phyloP scores from a whole-genome alignment of 2,329 filamentous ascomycete genomes.

The Ceratocystis cubensis region DNA sequence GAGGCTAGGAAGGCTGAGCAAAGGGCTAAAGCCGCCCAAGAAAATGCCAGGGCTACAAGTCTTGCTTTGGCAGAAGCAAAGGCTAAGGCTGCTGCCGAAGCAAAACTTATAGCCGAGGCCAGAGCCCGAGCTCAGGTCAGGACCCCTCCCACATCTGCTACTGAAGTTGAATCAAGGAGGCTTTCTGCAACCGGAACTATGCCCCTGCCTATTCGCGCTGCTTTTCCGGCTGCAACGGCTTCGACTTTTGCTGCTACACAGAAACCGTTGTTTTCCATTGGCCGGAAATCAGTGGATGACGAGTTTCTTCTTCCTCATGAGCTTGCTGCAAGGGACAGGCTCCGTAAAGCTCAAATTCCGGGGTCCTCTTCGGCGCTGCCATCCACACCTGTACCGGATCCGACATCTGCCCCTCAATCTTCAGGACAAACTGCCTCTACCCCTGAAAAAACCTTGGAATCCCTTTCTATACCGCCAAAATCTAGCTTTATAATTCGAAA shows the following conservation, averaged over 20 bases:
- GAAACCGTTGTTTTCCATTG: slow-evolving; percentile 11
- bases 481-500: slow-evolving; percentile 16
- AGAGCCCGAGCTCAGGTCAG: not conserved
- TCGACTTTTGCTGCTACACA: not conserved
- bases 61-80: not conserved
- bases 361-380: not conserved
- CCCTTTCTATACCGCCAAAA: not conserved
- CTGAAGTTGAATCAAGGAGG: slow-evolving; percentile 5
- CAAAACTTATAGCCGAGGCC: not conserved
- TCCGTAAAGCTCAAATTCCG: not conserved
- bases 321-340: not conserved
- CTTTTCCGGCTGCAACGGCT: not conserved
- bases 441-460: not conserved
- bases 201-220: not conserved
- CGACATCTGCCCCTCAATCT: not conserved
- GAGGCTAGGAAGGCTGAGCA: not conserved
- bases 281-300: not conserved
- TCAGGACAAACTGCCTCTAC: not conserved
- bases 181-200: not conserved
- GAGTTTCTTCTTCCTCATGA: slow-evolving; percentile 13
- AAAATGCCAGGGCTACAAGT: not conserved
- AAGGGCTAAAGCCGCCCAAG: not conserved
- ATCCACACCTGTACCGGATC: not conserved
- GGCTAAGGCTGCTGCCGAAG: not conserved
- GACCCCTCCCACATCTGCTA: not conserved